phyloP scores from a whole-genome alignment of 106 monocot genomes.

The Amphibolis antarctica region DNA sequence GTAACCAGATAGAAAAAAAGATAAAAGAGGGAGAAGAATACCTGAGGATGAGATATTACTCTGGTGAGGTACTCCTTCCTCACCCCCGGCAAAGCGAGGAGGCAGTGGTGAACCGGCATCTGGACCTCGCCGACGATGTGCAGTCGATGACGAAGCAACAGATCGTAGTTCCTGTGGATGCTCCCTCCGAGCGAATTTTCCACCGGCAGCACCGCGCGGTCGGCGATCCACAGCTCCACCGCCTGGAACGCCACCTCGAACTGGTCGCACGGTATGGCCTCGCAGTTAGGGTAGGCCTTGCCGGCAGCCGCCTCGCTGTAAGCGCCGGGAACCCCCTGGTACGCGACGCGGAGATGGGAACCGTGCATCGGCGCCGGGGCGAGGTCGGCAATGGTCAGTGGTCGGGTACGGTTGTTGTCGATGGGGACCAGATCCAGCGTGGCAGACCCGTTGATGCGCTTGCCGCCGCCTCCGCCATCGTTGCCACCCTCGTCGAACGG shows the following conservation, averaged over 20 bases:
- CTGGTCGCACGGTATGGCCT: constrained; percentile 29
- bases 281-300: constrained; percentile 27
- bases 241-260: constrained; percentile 28
- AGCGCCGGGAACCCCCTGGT: constrained; percentile 25
- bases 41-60: constrained; percentile 22
- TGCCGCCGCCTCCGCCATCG: background rate
- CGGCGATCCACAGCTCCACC: constrained; percentile 50
- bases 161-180: constrained; percentile 49
- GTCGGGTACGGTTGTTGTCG: constrained; percentile 6
- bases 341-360: constrained; percentile 11
- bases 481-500: background rate
- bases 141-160: constrained; percentile 15
- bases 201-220: constrained; percentile 51
- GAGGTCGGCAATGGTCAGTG: constrained; percentile 8
- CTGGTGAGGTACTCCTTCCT: constrained; percentile 34
- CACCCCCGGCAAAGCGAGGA: constrained; percentile 40
- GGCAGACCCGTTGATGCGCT: background rate
- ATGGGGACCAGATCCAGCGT: constrained; percentile 14
- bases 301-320: constrained; percentile 27
- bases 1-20: too few relatives aligned
- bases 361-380: constrained; percentile 17
- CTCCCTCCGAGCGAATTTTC: constrained; percentile 59
- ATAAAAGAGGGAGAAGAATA: too few relatives aligned
- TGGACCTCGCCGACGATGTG: constrained; percentile 66
- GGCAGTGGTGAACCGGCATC: constrained; percentile 46